Evolutionary conservation across 2,329 filamentous ascomycete species (phyloP).

Genomic region (Sclerotinia minor): DNA sequence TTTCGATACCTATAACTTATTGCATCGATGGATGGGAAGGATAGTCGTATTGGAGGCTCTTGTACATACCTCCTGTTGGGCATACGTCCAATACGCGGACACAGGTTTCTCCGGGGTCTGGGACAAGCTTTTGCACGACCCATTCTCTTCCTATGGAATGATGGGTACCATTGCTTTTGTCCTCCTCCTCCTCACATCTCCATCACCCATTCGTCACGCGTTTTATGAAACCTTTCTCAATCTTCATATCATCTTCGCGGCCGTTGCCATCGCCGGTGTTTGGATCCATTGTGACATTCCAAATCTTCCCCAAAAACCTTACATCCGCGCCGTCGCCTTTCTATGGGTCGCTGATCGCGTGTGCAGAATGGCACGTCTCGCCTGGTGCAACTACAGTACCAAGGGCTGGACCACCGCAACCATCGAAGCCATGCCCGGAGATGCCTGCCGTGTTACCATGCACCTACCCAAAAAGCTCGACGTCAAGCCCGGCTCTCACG

Average conservation of each 20-base stretch:
- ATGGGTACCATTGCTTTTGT: constrained; percentile 62
- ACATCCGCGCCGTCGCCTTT: constrained; percentile 71
- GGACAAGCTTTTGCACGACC: constrained; percentile 54
- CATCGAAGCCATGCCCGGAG: constrained; percentile 68
- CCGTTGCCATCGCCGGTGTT: constrained; percentile 67
- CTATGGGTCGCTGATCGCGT: constrained; percentile 75
- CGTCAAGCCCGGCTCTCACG: constrained; percentile 69
- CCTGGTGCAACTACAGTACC: constrained; percentile 61
- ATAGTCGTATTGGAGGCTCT: constrained; percentile 69
- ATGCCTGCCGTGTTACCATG: constrained; percentile 69
- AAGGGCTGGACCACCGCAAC: constrained; percentile 61
- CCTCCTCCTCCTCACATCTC: constrained; percentile 66
- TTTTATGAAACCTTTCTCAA: constrained; percentile 98
- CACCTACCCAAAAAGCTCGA: constrained; percentile 65
- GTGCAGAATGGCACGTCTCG: constrained; percentile 61
- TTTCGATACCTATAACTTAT: constrained; percentile 94
- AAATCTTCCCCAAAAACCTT: constrained; percentile 65
- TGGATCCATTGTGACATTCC: constrained; percentile 77
- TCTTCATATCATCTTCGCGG: constrained; percentile 74
- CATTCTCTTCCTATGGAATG: constrained; percentile 66
- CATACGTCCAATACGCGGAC: constrained; percentile 67
- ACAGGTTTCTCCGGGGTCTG: constrained; percentile 61
- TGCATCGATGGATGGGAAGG: constrained; percentile 81
- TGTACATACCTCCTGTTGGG: constrained; percentile 72
- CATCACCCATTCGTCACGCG: constrained; percentile 82